Base-by-base conservation (phyloP, 495 filamentous ascomycete species). In the Opeltia flavorubescens region DNA sequence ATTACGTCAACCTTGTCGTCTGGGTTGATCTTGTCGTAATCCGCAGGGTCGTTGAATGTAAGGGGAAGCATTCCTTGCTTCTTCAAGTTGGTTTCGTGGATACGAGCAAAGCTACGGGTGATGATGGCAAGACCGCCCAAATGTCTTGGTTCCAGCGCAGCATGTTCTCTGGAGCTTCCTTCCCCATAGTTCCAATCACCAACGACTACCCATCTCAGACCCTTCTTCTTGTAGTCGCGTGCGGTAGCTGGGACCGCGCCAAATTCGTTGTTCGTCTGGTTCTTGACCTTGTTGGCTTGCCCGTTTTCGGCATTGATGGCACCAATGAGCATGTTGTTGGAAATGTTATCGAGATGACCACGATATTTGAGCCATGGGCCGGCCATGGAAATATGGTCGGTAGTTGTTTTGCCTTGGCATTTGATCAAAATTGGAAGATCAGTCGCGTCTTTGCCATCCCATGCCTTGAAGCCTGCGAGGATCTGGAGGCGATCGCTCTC, bases 141-240 rank as follows among this genome's bases (percentile, higher is more conserved):
- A 72, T 96, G 91, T 59, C 91, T 82, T 61, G 91, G 91, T 75
- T 98, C 93, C 33, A 98, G 78, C 60, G 91, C 91, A 49, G 91
- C 91, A 66, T 98, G 91, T 75, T 98, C 91, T 74, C 91, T 86
- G 39, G 91, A 96, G 61, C 76, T 83, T 55, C 91, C 91, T 74
- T 98, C 91, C 54, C 91, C 91, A 70, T 98, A 98, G 75, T 98
- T 98, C 89, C 89, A 96, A 77, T 96, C 91, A 71, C 91, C 91
- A 65, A 98, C 74, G 61, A 98, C 91, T 67, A 95, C 88, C 91
- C 91, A 98, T 68, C 82, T 76, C 64, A 95, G 76, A 47, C 84
- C 86, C 70, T 88, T 88, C 62, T 83, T 80, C 81, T 98, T 98
- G 78, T 96, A 96, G 73, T 95, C 88, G 72, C 93, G 85, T 52